phyloP scores from a whole-genome alignment of 2,329 filamentous ascomycete species.

The Pseudocercospora musae region DNA sequence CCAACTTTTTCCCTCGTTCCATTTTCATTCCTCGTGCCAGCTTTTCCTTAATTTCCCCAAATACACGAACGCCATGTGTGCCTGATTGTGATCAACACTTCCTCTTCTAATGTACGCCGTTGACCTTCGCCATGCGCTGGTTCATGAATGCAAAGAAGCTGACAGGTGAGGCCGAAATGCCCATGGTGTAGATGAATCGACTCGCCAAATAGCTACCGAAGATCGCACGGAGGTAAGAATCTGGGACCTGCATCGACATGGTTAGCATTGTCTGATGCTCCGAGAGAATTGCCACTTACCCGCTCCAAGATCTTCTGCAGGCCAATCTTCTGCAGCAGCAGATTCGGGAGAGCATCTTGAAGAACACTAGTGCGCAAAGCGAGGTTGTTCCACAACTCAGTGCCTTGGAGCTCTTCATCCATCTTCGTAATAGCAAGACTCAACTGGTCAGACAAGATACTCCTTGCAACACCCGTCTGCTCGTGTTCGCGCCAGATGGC shows the following conservation, averaged over 20 bases:
- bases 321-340: slow-evolving; percentile 85
- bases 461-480: slow-evolving; percentile 72
- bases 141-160: slow-evolving; percentile 90
- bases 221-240: slow-evolving; percentile 88
- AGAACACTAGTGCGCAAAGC: slow-evolving; percentile 75
- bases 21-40: slow-evolving; percentile 9
- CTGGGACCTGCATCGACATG: slow-evolving; percentile 62
- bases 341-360: slow-evolving; percentile 76
- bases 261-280: slow-evolving; percentile 1
- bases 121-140: slow-evolving; percentile 41
- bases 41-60: background rate
- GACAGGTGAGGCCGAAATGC: slow-evolving; percentile 89
- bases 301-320: slow-evolving; percentile 81
- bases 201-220: slow-evolving; percentile 94
- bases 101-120: background rate
- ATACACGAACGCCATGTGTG: background rate
- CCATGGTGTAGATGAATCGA: slow-evolving; percentile 94
- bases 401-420: slow-evolving; percentile 92
- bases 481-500: slow-evolving; percentile 96
- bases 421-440: slow-evolving; percentile 92
- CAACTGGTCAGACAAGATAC: slow-evolving; percentile 85
- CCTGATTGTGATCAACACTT: background rate
- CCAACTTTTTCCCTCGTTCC: slow-evolving; percentile 4
- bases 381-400: slow-evolving; percentile 83
- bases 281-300: slow-evolving; percentile 46